Evolutionary conservation across 202 grass and related monocot species (phyloP).

Genomic region (Alloteropsis angusta): DNA sequence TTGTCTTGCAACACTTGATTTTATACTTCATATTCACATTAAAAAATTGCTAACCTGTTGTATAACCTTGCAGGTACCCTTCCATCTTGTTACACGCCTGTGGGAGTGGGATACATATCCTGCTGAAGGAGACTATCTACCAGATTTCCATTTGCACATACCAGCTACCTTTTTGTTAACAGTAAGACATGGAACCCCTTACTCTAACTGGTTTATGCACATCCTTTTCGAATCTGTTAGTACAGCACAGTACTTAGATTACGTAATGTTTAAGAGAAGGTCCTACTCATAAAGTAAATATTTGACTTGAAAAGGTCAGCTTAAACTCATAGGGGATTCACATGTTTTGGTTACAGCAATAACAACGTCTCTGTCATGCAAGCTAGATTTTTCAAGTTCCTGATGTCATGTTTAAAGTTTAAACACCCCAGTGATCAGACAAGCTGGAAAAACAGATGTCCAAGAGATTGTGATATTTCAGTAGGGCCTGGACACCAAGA

Average conservation of each 20-base stretch:
- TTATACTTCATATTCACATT: not conserved
- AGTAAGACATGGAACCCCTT: slow-evolving; percentile 37
- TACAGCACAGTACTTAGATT: not conserved
- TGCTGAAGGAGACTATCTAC: slow-evolving; percentile 76
- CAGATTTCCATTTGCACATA: slow-evolving; percentile 81
- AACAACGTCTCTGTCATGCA: not conserved
- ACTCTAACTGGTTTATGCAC: not conserved
- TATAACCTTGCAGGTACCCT: slow-evolving; percentile 49
- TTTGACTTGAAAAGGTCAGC: not conserved
- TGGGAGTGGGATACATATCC: slow-evolving; percentile 85
- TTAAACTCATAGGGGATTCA: not conserved
- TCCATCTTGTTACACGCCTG: slow-evolving; percentile 63
- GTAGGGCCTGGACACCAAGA: slow-evolving; percentile 61
- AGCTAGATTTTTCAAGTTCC: not conserved
- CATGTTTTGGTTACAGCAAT: not conserved
- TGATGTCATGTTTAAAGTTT: not conserved
- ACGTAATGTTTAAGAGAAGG: not conserved
- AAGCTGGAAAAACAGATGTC: slow-evolving; percentile 65
- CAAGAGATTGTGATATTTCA: slow-evolving; percentile 88
- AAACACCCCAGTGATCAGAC: slow-evolving; percentile 56
- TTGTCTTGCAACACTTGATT: not conserved
- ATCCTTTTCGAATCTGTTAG: not conserved
- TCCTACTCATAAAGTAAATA: not conserved
- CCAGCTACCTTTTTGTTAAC: slow-evolving; percentile 82
- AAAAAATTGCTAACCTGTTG: not conserved